These are phyloP conservation scores for Cercospora nicotianae DNA, from an alignment of 2,329 filamentous ascomycete species.

Conservation along the genomic window DNA sequence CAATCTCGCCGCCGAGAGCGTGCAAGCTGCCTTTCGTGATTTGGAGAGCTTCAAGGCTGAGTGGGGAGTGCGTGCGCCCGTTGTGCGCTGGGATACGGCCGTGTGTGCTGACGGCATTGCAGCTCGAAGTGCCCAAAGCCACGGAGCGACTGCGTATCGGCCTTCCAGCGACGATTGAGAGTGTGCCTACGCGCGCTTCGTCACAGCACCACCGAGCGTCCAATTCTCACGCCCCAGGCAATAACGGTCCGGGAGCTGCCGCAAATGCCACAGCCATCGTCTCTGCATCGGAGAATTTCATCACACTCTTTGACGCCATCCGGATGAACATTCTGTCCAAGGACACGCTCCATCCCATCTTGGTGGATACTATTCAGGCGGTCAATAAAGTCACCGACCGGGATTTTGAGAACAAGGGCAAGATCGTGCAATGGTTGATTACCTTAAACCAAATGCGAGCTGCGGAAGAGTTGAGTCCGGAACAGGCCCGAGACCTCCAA, in stretches of 20 bases:
- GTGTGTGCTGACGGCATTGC: conserved; percentile 20
- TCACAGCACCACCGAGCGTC: conserved; percentile 23
- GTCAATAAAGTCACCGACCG: conserved; percentile 95
- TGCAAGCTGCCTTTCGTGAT: conserved; percentile 83
- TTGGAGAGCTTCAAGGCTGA: conserved; percentile 86
- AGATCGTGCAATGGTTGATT: conserved; percentile 98
- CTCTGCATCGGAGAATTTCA: conserved; percentile 95
- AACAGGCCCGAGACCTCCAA: conserved; percentile 83
- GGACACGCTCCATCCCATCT: conserved; percentile 89
- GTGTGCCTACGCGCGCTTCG: conserved; percentile 50
- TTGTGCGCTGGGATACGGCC: background rate
- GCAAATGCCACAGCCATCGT: conserved; percentile 60
- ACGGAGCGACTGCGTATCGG: conserved; percentile 90
- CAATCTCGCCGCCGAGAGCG: conserved; percentile 83
- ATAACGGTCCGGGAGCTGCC: conserved; percentile 23
- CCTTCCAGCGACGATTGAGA: conserved; percentile 78
- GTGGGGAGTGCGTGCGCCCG: conserved; percentile 71
- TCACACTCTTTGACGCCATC: conserved; percentile 93
- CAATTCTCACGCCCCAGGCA: conserved; percentile 24
- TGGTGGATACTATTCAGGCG: conserved; percentile 94
- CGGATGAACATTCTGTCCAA: conserved; percentile 91
- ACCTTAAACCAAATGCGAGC: conserved; percentile 97
- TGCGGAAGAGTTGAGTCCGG: conserved; percentile 82
- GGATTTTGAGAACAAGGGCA: conserved; percentile 92
- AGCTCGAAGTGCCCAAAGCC: conserved; percentile 93